These are phyloP conservation scores for Penicillium simplicissimum DNA, from an alignment of 495 filamentous ascomycete species.

Conservation along the genomic window DNA sequence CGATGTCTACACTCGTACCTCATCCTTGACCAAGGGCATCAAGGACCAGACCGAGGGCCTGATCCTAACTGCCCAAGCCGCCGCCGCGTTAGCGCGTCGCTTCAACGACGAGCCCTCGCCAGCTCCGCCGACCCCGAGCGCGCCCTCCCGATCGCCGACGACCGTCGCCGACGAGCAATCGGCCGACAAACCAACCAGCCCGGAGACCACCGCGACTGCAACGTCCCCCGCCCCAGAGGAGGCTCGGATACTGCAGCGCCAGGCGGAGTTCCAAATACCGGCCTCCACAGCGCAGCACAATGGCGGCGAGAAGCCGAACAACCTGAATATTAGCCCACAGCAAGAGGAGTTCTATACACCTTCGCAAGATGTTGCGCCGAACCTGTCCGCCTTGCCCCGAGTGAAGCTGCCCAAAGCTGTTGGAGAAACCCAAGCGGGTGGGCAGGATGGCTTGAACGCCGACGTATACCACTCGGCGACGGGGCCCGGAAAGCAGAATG, in stretches of 20 bases:
- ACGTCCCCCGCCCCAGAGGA: constrained; percentile 35
- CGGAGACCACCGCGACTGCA: constrained; percentile 12
- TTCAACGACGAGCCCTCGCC: constrained; percentile 54
- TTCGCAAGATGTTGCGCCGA: constrained; percentile 43
- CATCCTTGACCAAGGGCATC: constrained; percentile 68
- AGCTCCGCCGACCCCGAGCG: constrained; percentile 19
- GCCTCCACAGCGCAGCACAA: constrained; percentile 35
- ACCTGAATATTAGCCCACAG: constrained; percentile 45
- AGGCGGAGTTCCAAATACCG: constrained; percentile 60
- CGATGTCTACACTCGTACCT: constrained; percentile 74
- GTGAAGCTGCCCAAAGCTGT: constrained; percentile 59
- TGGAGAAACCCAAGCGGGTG: constrained; percentile 43
- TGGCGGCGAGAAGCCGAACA: constrained; percentile 16
- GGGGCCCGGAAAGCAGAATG: constrained; percentile 15
- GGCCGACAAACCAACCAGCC: constrained; percentile 9
- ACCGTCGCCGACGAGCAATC: constrained; percentile 22
- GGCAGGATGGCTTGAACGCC: constrained; percentile 52
- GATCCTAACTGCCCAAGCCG: constrained; percentile 64
- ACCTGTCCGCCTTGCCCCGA: constrained; percentile 56
- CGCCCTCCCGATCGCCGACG: constrained; percentile 20
- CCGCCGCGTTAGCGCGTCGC: constrained; percentile 56
- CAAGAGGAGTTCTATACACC: constrained; percentile 62
- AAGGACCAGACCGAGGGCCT: constrained; percentile 64
- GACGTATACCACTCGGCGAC: constrained; percentile 55
- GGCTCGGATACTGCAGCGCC: constrained; percentile 48